Evolutionary conservation across 2,329 filamentous ascomycete genomes (phyloP).

Genomic region (Cercospora zeina): DNA sequence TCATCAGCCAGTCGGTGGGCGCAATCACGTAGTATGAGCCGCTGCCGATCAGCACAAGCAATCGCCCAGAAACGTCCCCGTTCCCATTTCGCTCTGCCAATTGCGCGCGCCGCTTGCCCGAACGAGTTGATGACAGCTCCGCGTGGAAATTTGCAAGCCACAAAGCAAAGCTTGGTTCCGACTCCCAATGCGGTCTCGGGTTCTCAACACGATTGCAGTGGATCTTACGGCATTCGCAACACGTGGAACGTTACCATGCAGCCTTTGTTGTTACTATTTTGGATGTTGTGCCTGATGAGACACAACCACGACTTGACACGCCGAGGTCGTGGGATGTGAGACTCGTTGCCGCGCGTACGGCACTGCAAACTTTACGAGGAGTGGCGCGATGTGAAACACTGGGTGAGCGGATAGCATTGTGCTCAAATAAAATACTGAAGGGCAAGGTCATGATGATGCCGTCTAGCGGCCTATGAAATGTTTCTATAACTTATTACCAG

Average conservation of each 20-base stretch:
- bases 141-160: not conserved
- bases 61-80: not conserved
- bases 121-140: not conserved
- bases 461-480: too few species aligned
- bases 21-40: not conserved
- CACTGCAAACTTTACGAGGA: too few species aligned
- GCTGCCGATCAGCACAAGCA: slow-evolving; percentile 1
- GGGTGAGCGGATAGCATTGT: too few species aligned
- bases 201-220: too few species aligned
- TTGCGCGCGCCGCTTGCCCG: not conserved
- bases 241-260: not conserved
- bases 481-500: too few species aligned
- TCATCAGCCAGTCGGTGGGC: not conserved
- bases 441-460: too few species aligned
- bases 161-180: not conserved
- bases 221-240: not conserved
- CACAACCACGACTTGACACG: too few species aligned
- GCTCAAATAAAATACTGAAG: too few species aligned
- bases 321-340: too few species aligned
- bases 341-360: too few species aligned
- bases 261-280: not conserved
- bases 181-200: not conserved
- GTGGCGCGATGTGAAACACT: too few species aligned
- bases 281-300: not conserved
- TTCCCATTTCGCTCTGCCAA: not conserved